phyloP scores from a whole-genome alignment of 129 eudicot genomes.

The Centrapalus pauciflorus region DNA sequence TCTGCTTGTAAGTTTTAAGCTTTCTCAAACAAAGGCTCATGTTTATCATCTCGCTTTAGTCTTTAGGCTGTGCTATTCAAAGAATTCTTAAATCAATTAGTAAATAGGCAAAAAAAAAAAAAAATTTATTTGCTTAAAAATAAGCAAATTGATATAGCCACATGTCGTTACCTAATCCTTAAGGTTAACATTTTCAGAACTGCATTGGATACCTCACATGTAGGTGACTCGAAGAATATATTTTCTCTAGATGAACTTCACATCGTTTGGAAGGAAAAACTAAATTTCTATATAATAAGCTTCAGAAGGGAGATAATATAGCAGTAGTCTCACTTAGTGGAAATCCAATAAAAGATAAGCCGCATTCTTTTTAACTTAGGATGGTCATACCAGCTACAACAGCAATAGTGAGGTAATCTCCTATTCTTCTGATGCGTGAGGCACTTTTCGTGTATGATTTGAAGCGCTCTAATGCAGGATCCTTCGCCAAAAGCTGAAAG shows the following conservation, averaged over 20 bases:
- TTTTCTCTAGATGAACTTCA: background rate
- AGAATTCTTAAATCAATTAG: too few species aligned
- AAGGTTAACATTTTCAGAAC: background rate
- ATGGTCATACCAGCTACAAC: conserved; percentile 76
- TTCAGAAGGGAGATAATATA: too few species aligned
- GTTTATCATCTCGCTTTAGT: too few species aligned
- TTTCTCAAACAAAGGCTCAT: too few species aligned
- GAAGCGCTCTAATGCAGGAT: conserved; percentile 70
- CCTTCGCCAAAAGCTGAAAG: conserved; percentile 73
- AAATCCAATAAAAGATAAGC: background rate
- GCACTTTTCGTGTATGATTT: conserved; percentile 71
- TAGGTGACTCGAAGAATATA: background rate
- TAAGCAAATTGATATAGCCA: background rate
- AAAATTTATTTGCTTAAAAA: background rate
- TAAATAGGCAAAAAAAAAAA: too few species aligned
- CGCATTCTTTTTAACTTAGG: background rate
- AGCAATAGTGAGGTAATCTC: conserved; percentile 70
- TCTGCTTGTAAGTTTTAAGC: too few species aligned
- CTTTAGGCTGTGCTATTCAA: too few species aligned
- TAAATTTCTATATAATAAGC: too few species aligned
- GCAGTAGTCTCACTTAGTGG: background rate
- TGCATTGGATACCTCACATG: background rate
- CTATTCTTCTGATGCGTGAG: conserved; percentile 48
- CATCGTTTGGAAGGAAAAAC: background rate
- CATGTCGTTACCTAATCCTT: background rate